Evolutionary conservation across 176 grass and related monocot species (phyloP).

Genomic region (Aegilops umbellulata): DNA sequence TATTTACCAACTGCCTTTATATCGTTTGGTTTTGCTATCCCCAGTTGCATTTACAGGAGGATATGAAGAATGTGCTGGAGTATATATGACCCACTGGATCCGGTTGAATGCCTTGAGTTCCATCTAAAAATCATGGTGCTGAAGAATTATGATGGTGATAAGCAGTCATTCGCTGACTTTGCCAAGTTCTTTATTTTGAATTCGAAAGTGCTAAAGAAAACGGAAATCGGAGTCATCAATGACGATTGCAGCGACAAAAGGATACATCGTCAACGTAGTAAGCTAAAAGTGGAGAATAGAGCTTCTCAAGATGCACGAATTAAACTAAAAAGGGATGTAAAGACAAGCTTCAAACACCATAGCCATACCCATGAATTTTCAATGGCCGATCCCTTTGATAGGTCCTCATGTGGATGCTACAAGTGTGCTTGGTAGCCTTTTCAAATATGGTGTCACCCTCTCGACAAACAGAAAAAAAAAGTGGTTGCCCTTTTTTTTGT

Average conservation of each 20-base stretch:
- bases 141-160: neutral
- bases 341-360: neutral
- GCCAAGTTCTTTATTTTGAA: neutral
- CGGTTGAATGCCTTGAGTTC: neutral
- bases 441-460: neutral
- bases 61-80: neutral
- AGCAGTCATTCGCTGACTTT: neutral
- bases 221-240: neutral
- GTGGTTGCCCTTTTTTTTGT: no score
- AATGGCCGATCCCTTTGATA: neutral
- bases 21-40: neutral
- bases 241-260: rapidly evolving
- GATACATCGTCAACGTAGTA: neutral
- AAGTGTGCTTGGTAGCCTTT: neutral
- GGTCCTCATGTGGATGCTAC: neutral
- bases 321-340: neutral
- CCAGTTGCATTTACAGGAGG: neutral
- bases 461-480: no score
- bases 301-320: neutral
- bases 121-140: neutral
- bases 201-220: neutral
- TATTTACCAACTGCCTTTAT: neutral
- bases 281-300: neutral
- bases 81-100: neutral
- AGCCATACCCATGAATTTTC: neutral